phyloP scores from a whole-genome alignment of 208 protist species.

The Leishmania mexicana region DNA sequence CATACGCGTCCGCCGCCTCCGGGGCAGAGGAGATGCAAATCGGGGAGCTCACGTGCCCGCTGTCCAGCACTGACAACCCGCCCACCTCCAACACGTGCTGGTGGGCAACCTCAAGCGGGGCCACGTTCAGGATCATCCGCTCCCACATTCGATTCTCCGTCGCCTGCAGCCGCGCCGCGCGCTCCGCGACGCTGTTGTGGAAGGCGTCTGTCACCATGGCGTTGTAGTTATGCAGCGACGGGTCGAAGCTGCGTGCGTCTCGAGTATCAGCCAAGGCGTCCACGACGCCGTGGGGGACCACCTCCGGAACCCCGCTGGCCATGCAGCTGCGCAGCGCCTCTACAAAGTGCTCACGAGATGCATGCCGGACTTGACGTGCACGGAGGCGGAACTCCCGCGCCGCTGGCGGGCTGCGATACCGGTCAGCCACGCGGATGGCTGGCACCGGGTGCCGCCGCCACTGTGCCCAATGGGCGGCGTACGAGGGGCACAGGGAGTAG shows the following conservation, averaged over 20 bases:
- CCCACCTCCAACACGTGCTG: not conserved
- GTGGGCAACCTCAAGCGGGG: constrained; percentile 20
- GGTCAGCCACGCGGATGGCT: constrained; percentile 5
- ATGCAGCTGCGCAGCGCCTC: constrained; percentile 15
- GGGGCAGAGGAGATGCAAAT: constrained; percentile 15
- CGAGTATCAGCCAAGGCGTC: constrained; percentile 12
- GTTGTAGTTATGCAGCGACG: constrained; percentile 33
- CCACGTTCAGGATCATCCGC: constrained; percentile 31
- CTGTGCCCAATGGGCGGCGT: constrained; percentile 5
- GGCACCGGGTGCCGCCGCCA: constrained; percentile 12
- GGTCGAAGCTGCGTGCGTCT: not conserved
- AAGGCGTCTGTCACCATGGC: constrained; percentile 26
- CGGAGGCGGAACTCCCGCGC: constrained; percentile 10
- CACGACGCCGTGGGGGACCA: constrained; percentile 8
- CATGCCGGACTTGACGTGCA: not conserved
- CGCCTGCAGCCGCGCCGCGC: constrained; percentile 21
- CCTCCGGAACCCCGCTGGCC: constrained; percentile 2
- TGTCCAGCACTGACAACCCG: constrained; percentile 38
- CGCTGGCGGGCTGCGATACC: not conserved
- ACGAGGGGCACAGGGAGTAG: constrained; percentile 33
- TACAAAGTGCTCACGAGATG: constrained; percentile 10
- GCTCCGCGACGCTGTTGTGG: constrained; percentile 17
- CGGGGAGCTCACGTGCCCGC: constrained; percentile 36
- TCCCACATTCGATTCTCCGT: constrained; percentile 38
- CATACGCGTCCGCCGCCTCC: not conserved